phyloP scores from a whole-genome alignment of 768 basidiomycete genomes.

The Mycena belliarum region DNA sequence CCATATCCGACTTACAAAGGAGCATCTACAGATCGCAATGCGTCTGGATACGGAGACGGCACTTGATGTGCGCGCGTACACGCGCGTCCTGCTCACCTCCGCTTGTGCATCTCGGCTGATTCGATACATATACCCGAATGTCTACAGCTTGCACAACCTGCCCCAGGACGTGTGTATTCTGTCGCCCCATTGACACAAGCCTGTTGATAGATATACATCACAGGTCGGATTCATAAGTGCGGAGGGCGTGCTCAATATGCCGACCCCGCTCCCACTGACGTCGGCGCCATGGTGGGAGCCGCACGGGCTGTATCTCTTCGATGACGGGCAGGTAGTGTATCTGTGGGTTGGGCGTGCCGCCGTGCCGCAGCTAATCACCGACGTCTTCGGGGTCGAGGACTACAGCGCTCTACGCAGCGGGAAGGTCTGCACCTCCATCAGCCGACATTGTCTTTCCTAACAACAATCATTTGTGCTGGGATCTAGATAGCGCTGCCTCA shows the following conservation, averaged over 20 bases:
- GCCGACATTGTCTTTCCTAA: not conserved
- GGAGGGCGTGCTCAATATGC: slow-evolving; percentile 44
- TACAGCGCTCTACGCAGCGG: slow-evolving; percentile 47
- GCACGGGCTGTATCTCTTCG: slow-evolving; percentile 54
- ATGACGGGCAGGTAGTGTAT: slow-evolving; percentile 57
- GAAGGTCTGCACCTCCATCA: slow-evolving; percentile 39
- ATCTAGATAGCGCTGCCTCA: slow-evolving; percentile 43
- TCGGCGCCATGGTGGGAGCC: slow-evolving; percentile 50
- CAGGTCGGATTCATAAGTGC: slow-evolving; percentile 24
- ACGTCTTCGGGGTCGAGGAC: slow-evolving; percentile 47
- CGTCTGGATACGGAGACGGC: slow-evolving; percentile 49
- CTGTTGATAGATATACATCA: not conserved
- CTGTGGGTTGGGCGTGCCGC: slow-evolving; percentile 55
- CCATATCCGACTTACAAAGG: not conserved
- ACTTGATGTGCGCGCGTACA: slow-evolving; percentile 52
- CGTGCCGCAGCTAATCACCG: slow-evolving; percentile 50
- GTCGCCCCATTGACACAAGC: too few species aligned
- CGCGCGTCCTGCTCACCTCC: slow-evolving; percentile 47
- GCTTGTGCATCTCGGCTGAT: slow-evolving; percentile 46
- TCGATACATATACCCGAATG: slow-evolving; percentile 51
- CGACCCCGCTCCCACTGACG: slow-evolving; percentile 48
- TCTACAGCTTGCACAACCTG: slow-evolving; percentile 58
- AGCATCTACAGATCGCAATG: slow-evolving; percentile 37
- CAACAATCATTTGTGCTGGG: not conserved
- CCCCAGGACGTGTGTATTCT: slow-evolving; percentile 25